Conservation (phyloP, 2,329 filamentous ascomycete species). For the Knoxdaviesia proteae region DNA sequence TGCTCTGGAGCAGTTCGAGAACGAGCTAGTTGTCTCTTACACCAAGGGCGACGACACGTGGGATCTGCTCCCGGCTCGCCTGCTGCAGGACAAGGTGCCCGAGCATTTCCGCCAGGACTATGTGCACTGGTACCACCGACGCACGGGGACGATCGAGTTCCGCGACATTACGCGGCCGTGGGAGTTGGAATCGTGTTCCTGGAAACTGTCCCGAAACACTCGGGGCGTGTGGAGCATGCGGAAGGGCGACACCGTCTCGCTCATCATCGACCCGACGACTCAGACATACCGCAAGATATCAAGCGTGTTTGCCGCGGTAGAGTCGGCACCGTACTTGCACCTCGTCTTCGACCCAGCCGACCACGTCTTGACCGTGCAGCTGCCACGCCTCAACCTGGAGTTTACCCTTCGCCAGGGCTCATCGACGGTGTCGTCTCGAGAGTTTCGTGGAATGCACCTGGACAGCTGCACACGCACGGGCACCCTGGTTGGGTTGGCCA, state of each 20-base stretch:
- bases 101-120: conserved; percentile 15
- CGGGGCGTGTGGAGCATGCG: too few species aligned
- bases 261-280: too few species aligned
- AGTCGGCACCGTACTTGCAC: neutral
- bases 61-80: conserved; percentile 14
- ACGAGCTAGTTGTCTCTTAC: conserved; percentile 14
- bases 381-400: conserved; percentile 25
- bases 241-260: too few species aligned
- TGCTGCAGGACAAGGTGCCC: conserved; percentile 13
- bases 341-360: neutral
- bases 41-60: conserved; percentile 2
- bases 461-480: conserved; percentile 23
- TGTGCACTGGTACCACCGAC: conserved; percentile 24
- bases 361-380: conserved; percentile 10
- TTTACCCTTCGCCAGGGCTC: conserved; percentile 18
- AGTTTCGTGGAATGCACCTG: conserved; percentile 28
- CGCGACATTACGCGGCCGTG: conserved; percentile 10
- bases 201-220: neutral
- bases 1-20: conserved; percentile 5
- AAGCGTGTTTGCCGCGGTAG: too few species aligned
- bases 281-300: too few species aligned
- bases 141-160: conserved; percentile 12
- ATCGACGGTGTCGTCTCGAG: conserved; percentile 17
- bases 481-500: conserved; percentile 25
- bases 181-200: conserved; percentile 4